These are phyloP conservation scores for Neocallimastix lanati DNA, from an alignment of 192 early-diverging fungal species.

Conservation along the genomic window DNA sequence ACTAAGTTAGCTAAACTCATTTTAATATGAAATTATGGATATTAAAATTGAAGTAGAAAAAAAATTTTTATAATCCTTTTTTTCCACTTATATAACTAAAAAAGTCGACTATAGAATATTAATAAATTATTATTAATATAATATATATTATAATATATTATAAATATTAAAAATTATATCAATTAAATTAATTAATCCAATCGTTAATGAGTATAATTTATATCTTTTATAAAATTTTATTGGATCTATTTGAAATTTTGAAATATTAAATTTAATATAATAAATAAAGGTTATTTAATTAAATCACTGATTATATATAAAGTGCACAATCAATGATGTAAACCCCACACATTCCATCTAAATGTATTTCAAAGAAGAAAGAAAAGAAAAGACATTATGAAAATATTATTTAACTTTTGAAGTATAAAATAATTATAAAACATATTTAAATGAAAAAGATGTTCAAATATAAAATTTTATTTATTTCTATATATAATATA, in stretches of 20 bases:
- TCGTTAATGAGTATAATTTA: not conserved
- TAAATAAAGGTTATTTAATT: not conserved
- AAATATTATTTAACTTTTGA: too few relatives aligned
- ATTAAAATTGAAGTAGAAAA: not conserved
- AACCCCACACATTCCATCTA: not conserved
- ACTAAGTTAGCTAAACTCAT: not conserved
- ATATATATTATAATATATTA: not conserved
- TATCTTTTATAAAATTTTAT: not conserved
- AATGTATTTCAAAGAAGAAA: too few relatives aligned
- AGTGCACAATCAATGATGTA: not conserved
- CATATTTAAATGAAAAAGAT: too few relatives aligned
- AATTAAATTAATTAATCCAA: not conserved
- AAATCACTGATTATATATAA: not conserved
- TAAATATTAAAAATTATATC: not conserved
- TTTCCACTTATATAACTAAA: not conserved
- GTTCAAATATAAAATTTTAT: too few relatives aligned
- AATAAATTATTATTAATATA: not conserved
- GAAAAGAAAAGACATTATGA: too few relatives aligned
- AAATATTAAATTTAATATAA: too few relatives aligned
- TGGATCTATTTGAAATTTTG: not conserved
- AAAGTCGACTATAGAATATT: not conserved
- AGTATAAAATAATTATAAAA: too few relatives aligned
- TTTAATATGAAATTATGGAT: not conserved
- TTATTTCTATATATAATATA: too few relatives aligned
- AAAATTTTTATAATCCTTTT: not conserved